Base-by-base conservation (phyloP, 768 basidiomycete species). In the Hygrophorus russula region DNA sequence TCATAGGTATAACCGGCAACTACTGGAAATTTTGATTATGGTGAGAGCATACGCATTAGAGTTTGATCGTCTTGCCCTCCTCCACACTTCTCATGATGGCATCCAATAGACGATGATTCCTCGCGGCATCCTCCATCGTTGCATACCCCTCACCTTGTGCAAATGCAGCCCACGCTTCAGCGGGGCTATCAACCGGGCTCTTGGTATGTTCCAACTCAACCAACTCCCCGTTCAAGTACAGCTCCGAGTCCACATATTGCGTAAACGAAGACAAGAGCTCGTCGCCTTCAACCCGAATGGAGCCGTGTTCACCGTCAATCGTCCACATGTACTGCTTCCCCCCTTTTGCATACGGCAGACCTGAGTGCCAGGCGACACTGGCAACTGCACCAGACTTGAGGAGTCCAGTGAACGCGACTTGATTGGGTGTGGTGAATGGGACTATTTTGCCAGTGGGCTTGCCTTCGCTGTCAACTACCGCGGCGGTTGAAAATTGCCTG, bases 251-350 rank as follows among this genome's bases (percentile, higher is more conserved):
- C 5, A 13, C 6, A 7, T 60, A 47, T 32, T 54, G 46, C 35
- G 55, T 35, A 32, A 55, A 52, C 1, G 47, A 48, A 10, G 36
- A 39, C 4, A 29, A 34, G 19, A 38, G 30, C 2, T 35, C 20
- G 9, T 55, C 49, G 35, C 45, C 45, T 39, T 62, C 56, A 0
- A 64, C 13, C 5, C 48, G 35, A 33, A 62, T 59, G 5, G 49
- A 48, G 0, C 61, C 62, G 1, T 60, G 53, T 32, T 63, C 62
- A 4, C 63, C 64, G 20, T 64, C 59, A 24, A 65, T 64, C 43
- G 53, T 49, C 63, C 63, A 65, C 5, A 51, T 32, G 18, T 65
- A 51, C 2, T 53, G 49, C 15, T 43, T 51, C 18, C 59, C 47
- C 2, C 59, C 61, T 2, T 46, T 46, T 4, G 53, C 49, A 2